phyloP scores from a whole-genome alignment of 2,329 filamentous ascomycete species.

The Penicillium crustosum region DNA sequence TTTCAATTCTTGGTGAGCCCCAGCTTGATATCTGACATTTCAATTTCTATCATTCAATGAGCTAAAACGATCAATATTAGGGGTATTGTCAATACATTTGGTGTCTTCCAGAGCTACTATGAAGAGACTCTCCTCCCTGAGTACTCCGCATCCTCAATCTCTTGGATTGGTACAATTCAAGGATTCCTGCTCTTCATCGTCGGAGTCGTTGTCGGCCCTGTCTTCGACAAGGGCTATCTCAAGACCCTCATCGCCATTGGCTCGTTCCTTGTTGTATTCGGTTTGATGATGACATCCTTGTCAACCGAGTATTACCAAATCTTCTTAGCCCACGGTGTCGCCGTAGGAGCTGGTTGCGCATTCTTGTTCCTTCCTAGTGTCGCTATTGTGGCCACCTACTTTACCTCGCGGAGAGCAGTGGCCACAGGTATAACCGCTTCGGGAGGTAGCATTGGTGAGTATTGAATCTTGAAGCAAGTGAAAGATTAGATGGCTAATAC shows the following conservation, averaged over 20 bases:
- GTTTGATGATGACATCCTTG: slow-evolving; percentile 52
- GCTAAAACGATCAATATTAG: slow-evolving; percentile 3
- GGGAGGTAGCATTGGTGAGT: slow-evolving; percentile 33
- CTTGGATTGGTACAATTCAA: slow-evolving; percentile 52
- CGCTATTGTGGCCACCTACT: slow-evolving; percentile 30
- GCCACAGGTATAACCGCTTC: slow-evolving; percentile 32
- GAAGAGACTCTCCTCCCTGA: slow-evolving; percentile 17
- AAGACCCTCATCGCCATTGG: slow-evolving; percentile 45
- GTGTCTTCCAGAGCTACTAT: slow-evolving; percentile 52
- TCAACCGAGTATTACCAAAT: slow-evolving; percentile 48
- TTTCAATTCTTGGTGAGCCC: slow-evolving; percentile 25
- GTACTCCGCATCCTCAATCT: slow-evolving; percentile 34
- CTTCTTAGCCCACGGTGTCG: slow-evolving; percentile 36
- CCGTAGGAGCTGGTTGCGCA: slow-evolving; percentile 30
- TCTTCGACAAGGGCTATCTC: slow-evolving; percentile 52
- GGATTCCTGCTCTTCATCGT: slow-evolving; percentile 48
- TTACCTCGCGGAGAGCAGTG: slow-evolving; percentile 28
- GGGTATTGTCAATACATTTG: slow-evolving; percentile 45
- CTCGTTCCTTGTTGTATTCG: slow-evolving; percentile 46
- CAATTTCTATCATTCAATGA: not conserved
- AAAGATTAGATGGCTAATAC: not conserved
- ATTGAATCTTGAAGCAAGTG: too few relatives aligned
- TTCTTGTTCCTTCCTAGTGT: slow-evolving; percentile 33
- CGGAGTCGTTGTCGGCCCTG: slow-evolving; percentile 47
- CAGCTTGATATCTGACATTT: not conserved